Evolutionary conservation across 225 moss, liverwort and hornwort species (phyloP), one percentile per base, ranked within the genome.

Genomic region (Bryoerythrophyllum caledonicum): DNA sequence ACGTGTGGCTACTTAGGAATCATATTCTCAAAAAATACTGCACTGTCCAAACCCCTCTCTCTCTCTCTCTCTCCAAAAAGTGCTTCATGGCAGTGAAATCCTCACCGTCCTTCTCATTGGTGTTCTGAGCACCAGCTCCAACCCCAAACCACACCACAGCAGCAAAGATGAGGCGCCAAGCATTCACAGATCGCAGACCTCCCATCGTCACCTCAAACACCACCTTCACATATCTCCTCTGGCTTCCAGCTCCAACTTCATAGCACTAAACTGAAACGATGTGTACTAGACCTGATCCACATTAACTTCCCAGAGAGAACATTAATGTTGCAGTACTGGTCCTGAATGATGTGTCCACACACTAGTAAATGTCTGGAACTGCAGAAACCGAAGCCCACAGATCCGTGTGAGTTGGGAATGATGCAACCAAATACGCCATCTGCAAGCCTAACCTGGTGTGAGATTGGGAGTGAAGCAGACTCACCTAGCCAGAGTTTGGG

Each of bases 71-170:
- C 28, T 61, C 9, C 41, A 38, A 5, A 46, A 27, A 7, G 1
- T 4, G 44, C 0, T 1, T 9, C 0, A 5, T 7, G 8, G 20
- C 26, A 63, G n/a, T 27, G 2, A 51, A 46, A 60, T 20, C 7
- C 81, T 72, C 32, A 81, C 81, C 81, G 10, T 81, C 81, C 43
- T 60, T 54, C 6, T 8, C 23, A 61, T 76, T 2, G 67, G 81
- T 76, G 3, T 0, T 11, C 60, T 58, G 58, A 38, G 76, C 76
- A 64, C 58, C 32, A 59, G 51, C 76, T 23, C 12, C 58, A 2
- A 49, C 59, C 14, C 32, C 67, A 48, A 68, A 35, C 15, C 61
- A 61, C 34, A 81, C 44, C 67, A 72, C 6, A 11, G 41, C 44
- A 1, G 60, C 67, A 1, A 67, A 10, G 53, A 67, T 51, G 32